Evolutionary conservation across 306 rosid genomes (phyloP), one percentile per base, ranked within the genome.

Genomic region (Prunus salicina): DNA sequence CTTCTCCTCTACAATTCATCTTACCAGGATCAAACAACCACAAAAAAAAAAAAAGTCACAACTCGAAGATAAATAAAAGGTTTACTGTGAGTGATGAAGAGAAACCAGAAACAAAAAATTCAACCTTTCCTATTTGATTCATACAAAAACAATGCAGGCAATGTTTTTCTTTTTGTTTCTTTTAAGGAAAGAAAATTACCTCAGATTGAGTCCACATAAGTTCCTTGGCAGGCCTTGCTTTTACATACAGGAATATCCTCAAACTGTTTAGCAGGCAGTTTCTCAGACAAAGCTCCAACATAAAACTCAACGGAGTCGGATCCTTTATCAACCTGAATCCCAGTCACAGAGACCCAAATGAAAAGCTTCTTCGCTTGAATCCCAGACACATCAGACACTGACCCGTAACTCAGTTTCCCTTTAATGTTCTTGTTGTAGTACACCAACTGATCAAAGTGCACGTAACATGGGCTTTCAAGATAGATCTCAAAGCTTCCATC

Each of bases 311-410:
- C 76, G 66, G 27, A 77, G 5, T 45, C 84, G 1, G 90, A 82
- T 19, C 64, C 80, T 9, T 46, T 3, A 8, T 86, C 87, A 15
- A 76, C 82, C 58, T 80, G 51, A n/a, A 93, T 88, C 3, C 83
- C 89, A 45, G 96, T 80, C 11, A 93, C 89, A 5, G 94, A 49
- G 28, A 89, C 79, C 96, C 96, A 90, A 0, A 85, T 6, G 76
- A 90, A 93, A 6, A 83, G 73, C 71, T 81, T 83, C 88, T 90
- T 82, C 12, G 89, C 96, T 75, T 87, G 87, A 67, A 93, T 93
- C 28, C 98, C 96, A 0, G 91, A 77, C 11, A 89, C 96, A 30
- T 67, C 80, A 50, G 91, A 76, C 4, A 85, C 88, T 19, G 85
- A 80, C 7, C 91, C 90, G 27, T 79, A 74, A 8, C 78, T 77